These are phyloP conservation scores for Protea cynaroides DNA, from an alignment of 164 flowering plant species.

Conservation along the genomic window DNA sequence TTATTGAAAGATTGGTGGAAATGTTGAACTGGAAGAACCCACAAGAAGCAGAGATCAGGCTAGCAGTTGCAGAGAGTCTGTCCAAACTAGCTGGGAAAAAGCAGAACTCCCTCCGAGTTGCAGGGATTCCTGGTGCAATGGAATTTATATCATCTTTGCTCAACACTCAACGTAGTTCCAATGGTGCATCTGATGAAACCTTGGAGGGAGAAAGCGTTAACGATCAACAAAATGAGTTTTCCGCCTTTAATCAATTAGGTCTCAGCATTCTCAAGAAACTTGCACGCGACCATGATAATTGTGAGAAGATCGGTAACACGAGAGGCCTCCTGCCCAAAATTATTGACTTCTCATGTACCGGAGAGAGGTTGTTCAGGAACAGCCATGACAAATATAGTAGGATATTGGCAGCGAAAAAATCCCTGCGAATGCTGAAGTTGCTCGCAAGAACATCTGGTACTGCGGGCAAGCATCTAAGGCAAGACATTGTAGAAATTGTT, in stretches of 20 bases:
- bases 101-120: no score
- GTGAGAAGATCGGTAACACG: no score
- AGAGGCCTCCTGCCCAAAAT: no score
- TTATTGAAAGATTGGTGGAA: no score
- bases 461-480: constrained; percentile 68
- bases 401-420: constrained; percentile 51
- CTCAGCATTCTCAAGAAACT: constrained; percentile 81
- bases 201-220: constrained; percentile 36
- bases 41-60: constrained; percentile 70
- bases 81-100: constrained; percentile 70
- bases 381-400: constrained; percentile 39
- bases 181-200: constrained; percentile 48
- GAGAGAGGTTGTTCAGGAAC: constrained; percentile 44
- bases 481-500: constrained; percentile 78
- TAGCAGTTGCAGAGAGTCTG: constrained; percentile 70
- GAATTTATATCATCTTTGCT: constrained; percentile 91
- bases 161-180: constrained; percentile 30
- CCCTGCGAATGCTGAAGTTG: constrained; percentile 76
- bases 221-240: constrained; percentile 51
- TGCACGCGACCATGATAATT: constrained; percentile 78
- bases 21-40: no score
- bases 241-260: constrained; percentile 75
- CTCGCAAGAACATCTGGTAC: constrained; percentile 69
- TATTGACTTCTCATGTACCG: no score
- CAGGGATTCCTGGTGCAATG: constrained; percentile 91